Conservation (phyloP, 495 filamentous ascomycete species). For the Aspergillus sclerotioniger region DNA sequence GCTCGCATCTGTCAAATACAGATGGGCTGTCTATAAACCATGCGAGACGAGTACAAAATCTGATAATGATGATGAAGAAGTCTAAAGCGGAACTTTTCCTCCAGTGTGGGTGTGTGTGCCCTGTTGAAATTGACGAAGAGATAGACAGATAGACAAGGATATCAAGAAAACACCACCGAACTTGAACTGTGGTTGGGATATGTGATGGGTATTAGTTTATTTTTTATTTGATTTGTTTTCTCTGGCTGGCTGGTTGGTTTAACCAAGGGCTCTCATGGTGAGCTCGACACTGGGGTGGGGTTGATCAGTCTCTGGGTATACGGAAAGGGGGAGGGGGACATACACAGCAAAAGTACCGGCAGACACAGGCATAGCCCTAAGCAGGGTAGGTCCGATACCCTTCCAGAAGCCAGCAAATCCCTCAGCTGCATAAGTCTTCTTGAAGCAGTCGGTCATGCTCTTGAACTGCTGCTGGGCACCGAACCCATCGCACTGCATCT, state of each 20-base stretch:
- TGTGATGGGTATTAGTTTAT: slow-evolving; percentile 9
- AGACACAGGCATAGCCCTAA: slow-evolving; percentile 96
- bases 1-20: slow-evolving; percentile 14
- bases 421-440: slow-evolving; percentile 73
- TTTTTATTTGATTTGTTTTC: slow-evolving; percentile 8
- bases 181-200: slow-evolving; percentile 14
- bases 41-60: neutral
- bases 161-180: slow-evolving; percentile 25
- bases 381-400: slow-evolving; percentile 86
- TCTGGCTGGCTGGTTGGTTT: slow-evolving; percentile 10
- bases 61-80: slow-evolving; percentile 5
- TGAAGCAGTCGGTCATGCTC: slow-evolving; percentile 87
- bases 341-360: slow-evolving; percentile 92
- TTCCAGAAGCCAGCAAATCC: slow-evolving; percentile 91
- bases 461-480: slow-evolving; percentile 65
- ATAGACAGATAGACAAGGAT: slow-evolving; percentile 30
- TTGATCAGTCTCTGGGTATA: neutral
- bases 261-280: slow-evolving; percentile 47
- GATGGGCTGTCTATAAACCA: slow-evolving; percentile 37
- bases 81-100: slow-evolving; percentile 25
- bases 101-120: slow-evolving; percentile 14
- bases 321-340: slow-evolving; percentile 20
- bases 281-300: slow-evolving; percentile 37
- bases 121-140: slow-evolving; percentile 11
- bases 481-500: slow-evolving; percentile 98